Base-by-base conservation (phyloP, 1,284 basidiomycete genomes). In the Pseudozyma sp. region DNA sequence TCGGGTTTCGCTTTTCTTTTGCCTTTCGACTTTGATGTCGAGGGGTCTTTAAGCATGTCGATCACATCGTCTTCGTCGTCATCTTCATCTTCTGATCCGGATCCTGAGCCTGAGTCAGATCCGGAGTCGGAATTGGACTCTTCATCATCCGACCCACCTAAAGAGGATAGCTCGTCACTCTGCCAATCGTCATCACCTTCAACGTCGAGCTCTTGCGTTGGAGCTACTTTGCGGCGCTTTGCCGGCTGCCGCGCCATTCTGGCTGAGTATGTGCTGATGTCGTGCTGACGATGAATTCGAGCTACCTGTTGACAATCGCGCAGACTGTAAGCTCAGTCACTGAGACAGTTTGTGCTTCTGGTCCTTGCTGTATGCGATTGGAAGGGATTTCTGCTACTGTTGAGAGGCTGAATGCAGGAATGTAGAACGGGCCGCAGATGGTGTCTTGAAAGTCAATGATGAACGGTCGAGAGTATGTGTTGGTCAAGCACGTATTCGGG, bases 111-210 rank as follows among this genome's bases (percentile, higher is more conserved):
- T 16, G 55, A 57, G 13, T 57, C 56, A 9, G 56, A 55, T 13
- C 40, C 63, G 16, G 58, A 58, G 1, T 52, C 61, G 1, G 52
- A 54, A n/a, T 39, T 55, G 5, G 59, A 58, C 2, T 53, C 61
- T 2, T 70, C 61, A 19, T 60, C 64, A 40, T 72, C 70, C 8
- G 61, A 57, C 34, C 58, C 71, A n/a, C 58, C 54, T 10, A 70
- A 66, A 2, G 71, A 74, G 13, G 71, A 74, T 14, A 74, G 55
- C 49, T 74, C 71, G 62, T 70, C 66, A 43, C 54, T 59, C 44
- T 68, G 70, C 71, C 71, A 74, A 44, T 74, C 71, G 13, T 74
- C 56, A 39, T 70, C 66, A 9, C 71, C 71, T 49, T 69, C 66
- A 1, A 63, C 71, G 16, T 74, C 71, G 14, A 74, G 57, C 1